Conservation (phyloP, 2,329 filamentous ascomycete genomes). For the Aspergillus sp. region DNA sequence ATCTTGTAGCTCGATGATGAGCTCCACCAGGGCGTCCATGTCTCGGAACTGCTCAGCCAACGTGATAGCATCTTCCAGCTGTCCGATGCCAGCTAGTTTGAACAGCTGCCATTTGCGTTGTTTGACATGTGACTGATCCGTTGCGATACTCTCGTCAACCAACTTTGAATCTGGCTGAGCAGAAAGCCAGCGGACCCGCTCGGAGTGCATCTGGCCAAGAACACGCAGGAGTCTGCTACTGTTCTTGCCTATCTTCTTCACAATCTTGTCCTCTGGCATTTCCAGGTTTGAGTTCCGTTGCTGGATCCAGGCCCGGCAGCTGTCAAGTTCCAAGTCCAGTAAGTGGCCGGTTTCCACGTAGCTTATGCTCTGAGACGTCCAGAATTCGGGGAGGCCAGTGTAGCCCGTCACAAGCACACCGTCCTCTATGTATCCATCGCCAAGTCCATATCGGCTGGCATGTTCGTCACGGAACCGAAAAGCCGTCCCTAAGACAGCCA, state of each 20-base stretch:
- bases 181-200: slow-evolving; percentile 58
- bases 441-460: slow-evolving; percentile 68
- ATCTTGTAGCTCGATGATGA: slow-evolving; percentile 42
- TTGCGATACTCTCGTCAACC: slow-evolving; percentile 47
- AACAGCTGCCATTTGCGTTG: slow-evolving; percentile 48
- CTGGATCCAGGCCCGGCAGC: slow-evolving; percentile 37
- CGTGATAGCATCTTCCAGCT: slow-evolving; percentile 56
- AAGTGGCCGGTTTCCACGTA: slow-evolving; percentile 38
- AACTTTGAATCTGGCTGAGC: slow-evolving; percentile 51
- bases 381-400: slow-evolving; percentile 71
- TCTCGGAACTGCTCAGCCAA: slow-evolving; percentile 63
- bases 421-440: slow-evolving; percentile 62
- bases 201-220: slow-evolving; percentile 57
- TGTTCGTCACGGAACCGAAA: slow-evolving; percentile 72
- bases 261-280: slow-evolving; percentile 29
- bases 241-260: slow-evolving; percentile 51
- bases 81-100: slow-evolving; percentile 49
- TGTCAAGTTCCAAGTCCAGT: slow-evolving; percentile 41
- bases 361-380: slow-evolving; percentile 65
- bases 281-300: slow-evolving; percentile 28
- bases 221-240: slow-evolving; percentile 56
- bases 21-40: slow-evolving; percentile 59
- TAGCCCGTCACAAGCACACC: slow-evolving; percentile 65
- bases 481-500: slow-evolving; percentile 60
- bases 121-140: slow-evolving; percentile 43